Evolutionary conservation across 1,139 yeast species (phyloP), one percentile per base, ranked within the genome.

Genomic region (Debaryomyces singareniensis): DNA sequence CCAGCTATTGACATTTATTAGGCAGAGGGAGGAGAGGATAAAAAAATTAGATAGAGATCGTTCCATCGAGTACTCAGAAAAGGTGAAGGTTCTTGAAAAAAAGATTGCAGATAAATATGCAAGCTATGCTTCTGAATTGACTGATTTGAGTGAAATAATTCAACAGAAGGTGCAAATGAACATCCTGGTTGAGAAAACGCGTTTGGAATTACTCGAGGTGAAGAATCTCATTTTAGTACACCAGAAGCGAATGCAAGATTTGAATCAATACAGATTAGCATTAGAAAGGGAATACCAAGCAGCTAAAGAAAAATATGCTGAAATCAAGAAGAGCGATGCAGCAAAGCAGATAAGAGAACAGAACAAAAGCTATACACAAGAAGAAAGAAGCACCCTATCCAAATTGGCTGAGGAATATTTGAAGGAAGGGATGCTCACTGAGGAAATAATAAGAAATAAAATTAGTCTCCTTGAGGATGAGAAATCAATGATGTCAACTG

Each of bases 361-460:
- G 34, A 64, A 69, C 20, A 47, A 47, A 7, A 37, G 45, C 1
- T 71, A 70, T 34, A 49, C 69, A 0, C 64, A 55, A 1, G 76
- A 68, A 24, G 67, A 65, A 16, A 63, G 68, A 29, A 57, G 45
- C 5, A 49, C 51, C 5, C 47, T 79, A 26, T 60, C 66, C 4
- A 58, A 50, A 2, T 51, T 71, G 20, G 77, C 76, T 2, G 55
- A 56, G 16, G 43, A 48, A 11, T 75, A 78, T 43, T 55, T 60
- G 29, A 61, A 52, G 0, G 56, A 55, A n/a, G 59, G 51, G 3
- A 50, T 46, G 1, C 68, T 80, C 35, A 65, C 66, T 6, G 71
- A 70, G 39, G 35, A 34, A 5, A 43, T 43, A 26, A 48, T 67
- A 5, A 36, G 55, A 28, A 51, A 47, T 22, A 61, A 53, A 33